A percentile compares a stretch with the other conserved stretches of the same genome.
Evolutionary conservation across 2,329 filamentous ascomycete species (phyloP).

Genomic region (Aspergillus pseudoviridinutans): DNA sequence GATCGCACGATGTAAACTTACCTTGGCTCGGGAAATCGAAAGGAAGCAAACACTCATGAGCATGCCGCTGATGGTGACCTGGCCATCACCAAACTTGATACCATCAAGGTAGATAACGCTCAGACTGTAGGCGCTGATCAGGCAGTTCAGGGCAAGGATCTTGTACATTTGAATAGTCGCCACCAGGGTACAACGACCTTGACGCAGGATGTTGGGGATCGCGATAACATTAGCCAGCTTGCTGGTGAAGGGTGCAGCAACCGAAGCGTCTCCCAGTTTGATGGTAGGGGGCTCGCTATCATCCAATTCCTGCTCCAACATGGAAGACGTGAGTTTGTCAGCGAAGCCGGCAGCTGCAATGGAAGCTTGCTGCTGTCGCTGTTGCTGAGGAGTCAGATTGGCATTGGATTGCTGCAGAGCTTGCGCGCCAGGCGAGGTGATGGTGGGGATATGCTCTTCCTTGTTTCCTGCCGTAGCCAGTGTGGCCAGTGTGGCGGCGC

Average conservation of each 20-base stretch:
- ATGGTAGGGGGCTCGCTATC: constrained; percentile 90
- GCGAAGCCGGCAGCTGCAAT: constrained; percentile 74
- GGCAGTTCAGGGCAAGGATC: constrained; percentile 93
- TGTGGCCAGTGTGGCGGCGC: constrained; percentile 54
- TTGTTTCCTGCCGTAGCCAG: constrained; percentile 50
- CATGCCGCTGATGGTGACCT: constrained; percentile 98
- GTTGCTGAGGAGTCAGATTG: constrained; percentile 50
- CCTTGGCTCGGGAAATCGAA: constrained; percentile 93
- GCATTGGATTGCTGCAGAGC: constrained; percentile 49
- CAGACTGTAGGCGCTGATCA: constrained; percentile 96
- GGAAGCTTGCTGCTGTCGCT: constrained; percentile 55
- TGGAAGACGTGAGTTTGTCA: constrained; percentile 77
- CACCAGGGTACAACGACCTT: constrained; percentile 94
- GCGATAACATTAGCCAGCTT: constrained; percentile 96
- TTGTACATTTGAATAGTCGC: constrained; percentile 99
- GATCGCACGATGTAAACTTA: constrained; percentile 29
- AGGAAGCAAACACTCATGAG: constrained; percentile 99
- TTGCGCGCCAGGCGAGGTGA: constrained; percentile 64
- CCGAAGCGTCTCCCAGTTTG: constrained; percentile 94
- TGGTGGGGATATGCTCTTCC: constrained; percentile 56
- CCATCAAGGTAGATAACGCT: constrained; percentile 95
- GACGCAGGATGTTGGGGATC: constrained; percentile 96
- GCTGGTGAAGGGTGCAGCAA: constrained; percentile 94
- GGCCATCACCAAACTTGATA: constrained; percentile 98
- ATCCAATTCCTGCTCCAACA: constrained; percentile 87